A percentile compares a stretch with the other conserved stretches of the same genome.
These are phyloP conservation scores for Tulasnella calospora DNA, from an alignment of 768 basidiomycete species.

Conservation along the genomic window DNA sequence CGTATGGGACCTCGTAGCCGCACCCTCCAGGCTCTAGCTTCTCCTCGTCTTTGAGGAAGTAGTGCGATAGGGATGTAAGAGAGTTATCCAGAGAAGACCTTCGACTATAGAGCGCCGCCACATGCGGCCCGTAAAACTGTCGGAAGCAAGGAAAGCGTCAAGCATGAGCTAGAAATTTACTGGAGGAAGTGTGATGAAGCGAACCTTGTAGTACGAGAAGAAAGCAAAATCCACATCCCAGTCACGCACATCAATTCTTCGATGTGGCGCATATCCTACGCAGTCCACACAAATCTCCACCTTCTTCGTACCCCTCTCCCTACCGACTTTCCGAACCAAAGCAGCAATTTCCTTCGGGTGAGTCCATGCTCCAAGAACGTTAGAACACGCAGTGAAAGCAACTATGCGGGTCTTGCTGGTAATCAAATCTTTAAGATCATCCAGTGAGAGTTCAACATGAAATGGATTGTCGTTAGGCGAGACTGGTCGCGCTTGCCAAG, in stretches of 20 bases:
- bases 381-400: slow-evolving; percentile 70
- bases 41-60: slow-evolving; percentile 49
- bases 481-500: slow-evolving; percentile 49
- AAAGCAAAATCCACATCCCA: slow-evolving; percentile 75
- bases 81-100: slow-evolving; percentile 46
- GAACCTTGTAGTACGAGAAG: slow-evolving; percentile 72
- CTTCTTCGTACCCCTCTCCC: slow-evolving; percentile 50
- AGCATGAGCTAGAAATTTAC: not conserved
- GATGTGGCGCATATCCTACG: slow-evolving; percentile 73
- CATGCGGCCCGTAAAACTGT: slow-evolving; percentile 72
- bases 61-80: slow-evolving; percentile 59
- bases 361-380: slow-evolving; percentile 63
- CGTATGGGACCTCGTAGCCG: slow-evolving; percentile 69
- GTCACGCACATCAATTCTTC: slow-evolving; percentile 61
- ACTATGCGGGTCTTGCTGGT: slow-evolving; percentile 62
- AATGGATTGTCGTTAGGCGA: slow-evolving; percentile 52
- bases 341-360: slow-evolving; percentile 55
- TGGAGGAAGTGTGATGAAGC: not conserved
- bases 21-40: slow-evolving; percentile 72
- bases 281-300: slow-evolving; percentile 69
- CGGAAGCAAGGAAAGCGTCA: not conserved
- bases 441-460: slow-evolving; percentile 51
- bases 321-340: slow-evolving; percentile 50
- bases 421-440: slow-evolving; percentile 58
- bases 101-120: slow-evolving; percentile 63